Conservation (phyloP, 768 basidiomycete species). For the Boletellus ananas region DNA sequence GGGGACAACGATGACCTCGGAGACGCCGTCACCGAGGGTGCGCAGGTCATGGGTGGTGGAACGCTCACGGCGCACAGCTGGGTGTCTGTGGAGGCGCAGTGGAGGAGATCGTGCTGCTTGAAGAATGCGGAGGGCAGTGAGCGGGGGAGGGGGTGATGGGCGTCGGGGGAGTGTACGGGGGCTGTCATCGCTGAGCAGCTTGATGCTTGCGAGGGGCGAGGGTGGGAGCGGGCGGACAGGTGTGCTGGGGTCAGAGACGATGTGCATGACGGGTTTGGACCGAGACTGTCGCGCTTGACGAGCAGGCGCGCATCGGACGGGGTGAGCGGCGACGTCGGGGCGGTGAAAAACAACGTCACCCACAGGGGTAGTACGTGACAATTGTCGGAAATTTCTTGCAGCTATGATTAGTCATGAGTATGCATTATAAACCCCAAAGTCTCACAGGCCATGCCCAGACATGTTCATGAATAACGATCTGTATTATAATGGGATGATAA, state of each 20-base stretch:
- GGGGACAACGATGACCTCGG: slow-evolving; percentile 20
- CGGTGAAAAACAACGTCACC: too few relatives aligned
- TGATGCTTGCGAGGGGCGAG: slow-evolving; percentile 46
- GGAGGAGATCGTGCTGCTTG: slow-evolving; percentile 30
- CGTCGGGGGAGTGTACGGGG: slow-evolving; percentile 15
- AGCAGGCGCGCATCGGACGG: neutral
- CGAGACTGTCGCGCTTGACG: slow-evolving; percentile 35
- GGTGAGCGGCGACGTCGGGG: too few relatives aligned
- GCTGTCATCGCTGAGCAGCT: slow-evolving; percentile 13
- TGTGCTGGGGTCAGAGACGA: slow-evolving; percentile 21
- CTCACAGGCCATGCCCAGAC: too few relatives aligned
- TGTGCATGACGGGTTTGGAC: slow-evolving; percentile 34
- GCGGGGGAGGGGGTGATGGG: too few relatives aligned
- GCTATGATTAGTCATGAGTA: too few relatives aligned
- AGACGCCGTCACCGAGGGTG: slow-evolving; percentile 14
- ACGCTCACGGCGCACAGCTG: slow-evolving; percentile 33
- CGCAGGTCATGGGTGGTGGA: slow-evolving; percentile 17
- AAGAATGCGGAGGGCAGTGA: too few relatives aligned
- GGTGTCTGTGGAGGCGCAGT: slow-evolving; percentile 51
- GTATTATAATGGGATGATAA: too few relatives aligned
- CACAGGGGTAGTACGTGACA: too few relatives aligned
- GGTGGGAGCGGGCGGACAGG: slow-evolving; percentile 55
- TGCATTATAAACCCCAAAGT: too few relatives aligned
- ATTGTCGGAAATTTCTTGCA: too few relatives aligned
- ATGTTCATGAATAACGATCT: too few relatives aligned